Evolutionary conservation across 305 asterid species (phyloP), one percentile per base, ranked within the genome.

Genomic region (Caryopteris hybrid): DNA sequence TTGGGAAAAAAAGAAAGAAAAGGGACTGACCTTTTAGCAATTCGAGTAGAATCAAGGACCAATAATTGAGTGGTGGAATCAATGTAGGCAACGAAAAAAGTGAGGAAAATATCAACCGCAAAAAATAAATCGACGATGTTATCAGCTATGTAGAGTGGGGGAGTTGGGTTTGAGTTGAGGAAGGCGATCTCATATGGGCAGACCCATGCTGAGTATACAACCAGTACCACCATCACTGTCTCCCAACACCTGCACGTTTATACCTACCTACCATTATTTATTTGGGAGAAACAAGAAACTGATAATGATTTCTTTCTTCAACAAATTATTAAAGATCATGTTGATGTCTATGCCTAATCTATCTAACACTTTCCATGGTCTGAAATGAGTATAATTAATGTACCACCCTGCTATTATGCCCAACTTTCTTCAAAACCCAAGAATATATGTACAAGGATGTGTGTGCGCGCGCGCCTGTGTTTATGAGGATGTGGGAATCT

Each of bases 161-260:
- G 71, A 2, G 65, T 52, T 0, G 88, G 81, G 0, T 73, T 75
- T 0, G 86, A 82, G 60, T 58, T 62, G 6, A 90, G 74, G 58
- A 93, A 93, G 12, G 95, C 87, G 0, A 93, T 85, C 79, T 93
- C 92, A 52, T 85, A 93, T 0, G 95, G 98, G 27, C 87, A 88
- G 0, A 81, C 85, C 98, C 98, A 93, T 10, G 79, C 96, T 20
- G 96, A 87, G 69, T 90, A 86, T 3, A 84, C 85, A 62, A 93
- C 97, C 79, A 93, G 20, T 0, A 79, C 2, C 5, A 88, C 93
- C 98, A 93, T 93, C 20, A 83, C 7, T 5, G 94, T 81, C 87
- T 88, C 97, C 98, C 98, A 93, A 60, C 84, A 86, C 87, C 97
- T 92, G 70, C 81, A 84, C 17, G 1, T 4, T n/a, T n/a, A n/a